Percentiles rank a stretch among this genome's conserved stretches.
Conservation (phyloP, 2,329 filamentous ascomycete genomes). For the Colletotrichum cordylinicola region DNA sequence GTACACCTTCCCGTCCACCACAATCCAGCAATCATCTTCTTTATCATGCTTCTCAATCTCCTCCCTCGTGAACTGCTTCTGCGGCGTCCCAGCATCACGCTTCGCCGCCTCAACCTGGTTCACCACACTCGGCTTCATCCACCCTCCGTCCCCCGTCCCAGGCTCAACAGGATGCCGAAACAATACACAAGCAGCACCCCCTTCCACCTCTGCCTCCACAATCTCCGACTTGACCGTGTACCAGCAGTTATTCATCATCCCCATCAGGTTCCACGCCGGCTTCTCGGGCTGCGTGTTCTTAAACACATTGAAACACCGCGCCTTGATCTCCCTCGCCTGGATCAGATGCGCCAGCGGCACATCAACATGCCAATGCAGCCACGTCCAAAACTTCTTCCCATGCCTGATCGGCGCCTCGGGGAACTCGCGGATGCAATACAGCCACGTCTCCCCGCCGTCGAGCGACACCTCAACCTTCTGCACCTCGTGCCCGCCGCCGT, state of each 20-base stretch:
- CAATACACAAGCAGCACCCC: constrained; percentile 32
- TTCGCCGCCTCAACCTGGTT: constrained; percentile 49
- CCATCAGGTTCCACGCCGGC: constrained; percentile 54
- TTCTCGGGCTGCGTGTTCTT: constrained; percentile 55
- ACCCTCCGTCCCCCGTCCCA: constrained; percentile 47
- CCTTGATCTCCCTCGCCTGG: constrained; percentile 45
- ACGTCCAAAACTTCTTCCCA: constrained; percentile 60
- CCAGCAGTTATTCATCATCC: constrained; percentile 62
- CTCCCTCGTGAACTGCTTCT: constrained; percentile 57
- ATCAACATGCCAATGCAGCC: constrained; percentile 58
- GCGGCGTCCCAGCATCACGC: constrained; percentile 46
- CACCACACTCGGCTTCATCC: constrained; percentile 55
- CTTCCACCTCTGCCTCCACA: constrained; percentile 33
- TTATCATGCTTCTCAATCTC: constrained; percentile 58
- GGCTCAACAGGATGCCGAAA: constrained; percentile 54
- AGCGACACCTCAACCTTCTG: constrained; percentile 54
- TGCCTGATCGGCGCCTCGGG: constrained; percentile 54
- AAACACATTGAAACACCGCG: constrained; percentile 53
- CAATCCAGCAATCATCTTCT: constrained; percentile 58
- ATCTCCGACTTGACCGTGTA: constrained; percentile 49
- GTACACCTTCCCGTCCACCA: constrained; percentile 56
- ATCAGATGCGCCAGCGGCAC: constrained; percentile 49
- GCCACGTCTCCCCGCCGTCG: constrained; percentile 50
- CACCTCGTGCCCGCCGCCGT: constrained; percentile 54
- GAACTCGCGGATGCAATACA: constrained; percentile 38